Percentiles rank a stretch among this genome's conserved stretches.
Conservation (phyloP, 345 rosid species). For the Gossypium anomalum region DNA sequence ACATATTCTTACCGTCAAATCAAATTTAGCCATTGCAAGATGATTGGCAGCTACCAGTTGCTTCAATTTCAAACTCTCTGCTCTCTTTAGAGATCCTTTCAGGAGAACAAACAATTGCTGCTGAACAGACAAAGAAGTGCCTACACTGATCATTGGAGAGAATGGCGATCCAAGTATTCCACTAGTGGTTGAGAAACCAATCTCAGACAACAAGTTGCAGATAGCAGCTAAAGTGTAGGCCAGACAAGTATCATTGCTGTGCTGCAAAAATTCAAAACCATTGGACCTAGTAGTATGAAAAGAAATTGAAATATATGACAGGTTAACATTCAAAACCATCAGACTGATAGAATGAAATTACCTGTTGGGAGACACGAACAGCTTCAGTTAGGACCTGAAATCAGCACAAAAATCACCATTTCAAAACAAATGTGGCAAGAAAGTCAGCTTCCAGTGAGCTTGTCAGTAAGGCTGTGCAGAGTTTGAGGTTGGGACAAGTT, state of each 20-base stretch:
- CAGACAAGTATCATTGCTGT: constrained; percentile 86
- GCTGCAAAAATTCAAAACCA: constrained; percentile 53
- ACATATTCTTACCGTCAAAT: constrained; percentile 61
- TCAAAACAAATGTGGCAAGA: constrained; percentile 6
- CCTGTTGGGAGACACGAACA: constrained; percentile 85
- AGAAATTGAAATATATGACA: background rate
- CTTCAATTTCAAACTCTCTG: constrained; percentile 76
- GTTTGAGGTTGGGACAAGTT: background rate
- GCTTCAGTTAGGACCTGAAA: constrained; percentile 91
- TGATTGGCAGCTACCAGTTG: constrained; percentile 84
- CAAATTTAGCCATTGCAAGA: constrained; percentile 93
- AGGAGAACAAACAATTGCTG: constrained; percentile 85
- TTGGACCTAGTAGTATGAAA: constrained; percentile 1
- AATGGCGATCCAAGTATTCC: constrained; percentile 76
- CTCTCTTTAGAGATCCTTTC: constrained; percentile 76
- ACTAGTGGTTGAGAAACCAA: constrained; percentile 62
- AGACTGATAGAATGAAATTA: constrained; percentile 17
- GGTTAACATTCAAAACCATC: constrained; percentile 10
- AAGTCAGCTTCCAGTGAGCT: background rate
- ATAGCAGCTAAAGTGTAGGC: constrained; percentile 90
- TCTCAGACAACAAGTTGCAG: constrained; percentile 84
- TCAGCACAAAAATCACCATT: constrained; percentile 22
- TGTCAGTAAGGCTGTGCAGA: background rate
- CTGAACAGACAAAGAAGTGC: constrained; percentile 68
- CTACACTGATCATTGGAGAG: constrained; percentile 57